Evolutionary conservation across 2,329 filamentous ascomycete genomes (phyloP).

Genomic region (Ilyonectria destructans): DNA sequence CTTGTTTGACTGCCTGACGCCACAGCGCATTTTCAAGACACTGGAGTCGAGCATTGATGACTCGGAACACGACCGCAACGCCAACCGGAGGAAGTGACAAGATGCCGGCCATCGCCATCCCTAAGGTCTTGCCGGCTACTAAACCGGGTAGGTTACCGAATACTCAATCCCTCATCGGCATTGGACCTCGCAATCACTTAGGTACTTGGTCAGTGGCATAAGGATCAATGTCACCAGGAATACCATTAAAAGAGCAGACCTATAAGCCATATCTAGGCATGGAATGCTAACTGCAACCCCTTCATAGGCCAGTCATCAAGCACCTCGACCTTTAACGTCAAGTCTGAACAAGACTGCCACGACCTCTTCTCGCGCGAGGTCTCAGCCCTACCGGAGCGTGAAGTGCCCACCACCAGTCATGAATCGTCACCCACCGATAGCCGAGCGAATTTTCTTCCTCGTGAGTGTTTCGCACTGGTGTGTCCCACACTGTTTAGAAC

Average conservation of each 20-base stretch:
- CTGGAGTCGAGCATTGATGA: neutral
- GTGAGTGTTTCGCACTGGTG: slow-evolving; percentile 20
- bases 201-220: neutral
- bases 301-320: slow-evolving; percentile 6
- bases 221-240: neutral
- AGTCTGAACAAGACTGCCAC: slow-evolving; percentile 48
- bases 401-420: slow-evolving; percentile 26
- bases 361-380: slow-evolving; percentile 46
- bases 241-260: neutral
- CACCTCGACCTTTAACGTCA: slow-evolving; percentile 34
- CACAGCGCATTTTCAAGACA: neutral
- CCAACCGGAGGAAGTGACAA: neutral
- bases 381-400: slow-evolving; percentile 48
- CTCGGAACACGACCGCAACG: neutral
- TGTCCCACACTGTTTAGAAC: accelerated
- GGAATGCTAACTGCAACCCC: neutral
- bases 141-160: slow-evolving; percentile 16
- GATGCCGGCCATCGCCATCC: slow-evolving; percentile 23
- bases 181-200: neutral
- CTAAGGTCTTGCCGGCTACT: slow-evolving; percentile 20
- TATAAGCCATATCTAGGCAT: neutral
- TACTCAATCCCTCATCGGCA: neutral
- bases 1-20: neutral
- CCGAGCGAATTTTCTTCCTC: slow-evolving; percentile 25
- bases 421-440: slow-evolving; percentile 27